A percentile compares a stretch with the other conserved stretches of the same genome.
Evolutionary conservation across 805 yeast genomes (phyloP).

Genomic region (Millerago galiae): DNA sequence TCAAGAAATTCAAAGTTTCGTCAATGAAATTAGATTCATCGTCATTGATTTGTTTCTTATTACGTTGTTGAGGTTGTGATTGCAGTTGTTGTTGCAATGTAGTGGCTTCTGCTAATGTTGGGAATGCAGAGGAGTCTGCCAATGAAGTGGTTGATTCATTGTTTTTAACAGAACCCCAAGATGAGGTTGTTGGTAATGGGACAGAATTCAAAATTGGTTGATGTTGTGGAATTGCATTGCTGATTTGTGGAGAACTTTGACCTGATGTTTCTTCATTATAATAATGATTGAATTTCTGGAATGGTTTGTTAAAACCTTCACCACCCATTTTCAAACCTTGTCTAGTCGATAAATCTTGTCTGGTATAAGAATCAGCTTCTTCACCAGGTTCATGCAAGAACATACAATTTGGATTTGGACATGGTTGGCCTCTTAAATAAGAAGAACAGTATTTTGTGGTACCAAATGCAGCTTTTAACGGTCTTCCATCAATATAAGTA

Average conservation of each 20-base stretch:
- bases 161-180: slow-evolving; percentile 46
- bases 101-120: slow-evolving; percentile 45
- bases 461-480: slow-evolving; percentile 93
- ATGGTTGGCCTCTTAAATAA: slow-evolving; percentile 86
- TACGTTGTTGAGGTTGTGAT: slow-evolving; percentile 20
- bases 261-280: slow-evolving; percentile 1
- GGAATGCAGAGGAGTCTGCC: slow-evolving; percentile 50
- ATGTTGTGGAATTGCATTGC: slow-evolving; percentile 8
- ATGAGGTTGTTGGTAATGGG: slow-evolving; percentile 64
- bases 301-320: slow-evolving; percentile 23
- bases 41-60: slow-evolving; percentile 23
- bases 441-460: slow-evolving; percentile 98
- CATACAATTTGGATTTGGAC: slow-evolving; percentile 99
- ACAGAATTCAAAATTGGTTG: slow-evolving; percentile 28
- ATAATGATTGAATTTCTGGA: slow-evolving; percentile 8
- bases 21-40: slow-evolving; percentile 37
- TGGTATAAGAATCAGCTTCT: slow-evolving; percentile 94
- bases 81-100: slow-evolving; percentile 27
- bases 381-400: slow-evolving; percentile 99
- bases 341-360: slow-evolving; percentile 79
- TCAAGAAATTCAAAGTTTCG: slow-evolving; percentile 38
- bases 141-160: slow-evolving; percentile 26
- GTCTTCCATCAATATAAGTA: slow-evolving; percentile 83
- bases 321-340: slow-evolving; percentile 51
- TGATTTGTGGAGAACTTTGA: slow-evolving; percentile 10